A percentile compares a stretch with the other conserved stretches of the same genome.
These are phyloP conservation scores for Tulasnella sp. DNA, from an alignment of 768 basidiomycete species.

Conservation along the genomic window DNA sequence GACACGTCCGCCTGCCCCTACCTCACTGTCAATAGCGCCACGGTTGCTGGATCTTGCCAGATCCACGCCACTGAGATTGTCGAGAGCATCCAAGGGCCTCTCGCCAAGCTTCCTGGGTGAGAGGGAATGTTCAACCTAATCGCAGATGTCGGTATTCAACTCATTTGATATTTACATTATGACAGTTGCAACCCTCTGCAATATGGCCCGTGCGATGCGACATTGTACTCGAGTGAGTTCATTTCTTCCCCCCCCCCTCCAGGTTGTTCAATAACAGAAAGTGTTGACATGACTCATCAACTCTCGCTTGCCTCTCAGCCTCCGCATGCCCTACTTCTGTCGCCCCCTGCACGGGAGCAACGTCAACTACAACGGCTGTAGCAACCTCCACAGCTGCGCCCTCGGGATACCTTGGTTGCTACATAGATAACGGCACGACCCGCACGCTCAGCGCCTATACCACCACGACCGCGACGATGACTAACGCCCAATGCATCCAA, in stretches of 20 bases:
- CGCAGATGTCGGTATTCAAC: no score
- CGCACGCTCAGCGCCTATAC: neutral
- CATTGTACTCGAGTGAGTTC: neutral
- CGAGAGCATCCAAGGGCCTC: slow-evolving; percentile 21
- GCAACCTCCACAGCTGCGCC: neutral
- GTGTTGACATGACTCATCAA: no score
- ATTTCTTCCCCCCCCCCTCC: neutral
- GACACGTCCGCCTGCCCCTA: slow-evolving; percentile 31
- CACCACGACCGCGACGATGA: neutral
- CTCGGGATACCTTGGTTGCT: neutral
- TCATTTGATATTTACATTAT: no score
- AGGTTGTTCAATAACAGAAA: no score
- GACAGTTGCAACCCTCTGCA: no score
- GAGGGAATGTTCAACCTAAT: neutral
- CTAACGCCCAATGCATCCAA: neutral
- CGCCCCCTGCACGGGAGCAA: neutral
- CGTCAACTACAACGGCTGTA: neutral
- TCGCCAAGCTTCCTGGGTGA: slow-evolving; percentile 20
- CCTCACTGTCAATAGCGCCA: slow-evolving; percentile 28
- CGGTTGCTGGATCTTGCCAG: slow-evolving; percentile 27
- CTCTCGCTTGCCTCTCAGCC: no score
- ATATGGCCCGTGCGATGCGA: neutral
- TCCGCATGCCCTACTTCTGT: no score
- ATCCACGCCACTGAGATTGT: slow-evolving; percentile 28
- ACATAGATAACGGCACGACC: neutral